Evolutionary conservation across 495 filamentous ascomycete species (phyloP).

Genomic region (Xylaria nigripes): DNA sequence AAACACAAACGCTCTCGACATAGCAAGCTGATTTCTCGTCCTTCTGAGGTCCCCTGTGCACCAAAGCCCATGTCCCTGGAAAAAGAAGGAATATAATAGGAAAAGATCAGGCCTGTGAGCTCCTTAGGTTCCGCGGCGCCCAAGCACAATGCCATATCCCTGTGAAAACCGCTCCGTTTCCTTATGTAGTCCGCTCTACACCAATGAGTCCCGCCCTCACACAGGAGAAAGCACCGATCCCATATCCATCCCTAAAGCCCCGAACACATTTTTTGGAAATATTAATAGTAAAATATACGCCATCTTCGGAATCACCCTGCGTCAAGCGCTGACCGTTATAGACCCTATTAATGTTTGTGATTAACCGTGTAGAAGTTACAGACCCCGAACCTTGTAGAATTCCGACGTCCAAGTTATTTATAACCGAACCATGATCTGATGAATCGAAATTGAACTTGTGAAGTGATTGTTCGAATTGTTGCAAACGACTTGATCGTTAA

Average conservation of each 20-base stretch:
- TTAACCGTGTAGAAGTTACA: neutral
- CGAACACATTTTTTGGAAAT: neutral
- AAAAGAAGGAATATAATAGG: neutral
- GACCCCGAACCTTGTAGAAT: neutral
- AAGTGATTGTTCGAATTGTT: neutral
- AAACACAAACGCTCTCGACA: constrained; percentile 7
- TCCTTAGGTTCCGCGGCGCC: neutral
- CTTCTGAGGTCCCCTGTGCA: neutral
- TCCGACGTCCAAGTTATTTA: neutral
- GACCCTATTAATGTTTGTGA: neutral
- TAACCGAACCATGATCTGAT: neutral
- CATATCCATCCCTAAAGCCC: constrained; percentile 9
- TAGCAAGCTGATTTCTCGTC: neutral
- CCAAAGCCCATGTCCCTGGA: neutral
- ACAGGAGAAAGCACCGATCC: constrained; percentile 7
- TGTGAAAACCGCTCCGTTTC: constrained; percentile 8
- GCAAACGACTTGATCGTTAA: neutral
- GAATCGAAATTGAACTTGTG: neutral
- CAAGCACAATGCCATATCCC: constrained; percentile 6
- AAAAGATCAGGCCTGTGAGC: neutral
- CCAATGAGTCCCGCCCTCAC: constrained; percentile 4
- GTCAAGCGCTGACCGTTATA: neutral
- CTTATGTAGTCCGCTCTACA: constrained; percentile 13
- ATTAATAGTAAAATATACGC: neutral
- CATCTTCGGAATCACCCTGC: neutral